Evolutionary conservation across 2,329 filamentous ascomycete genomes (phyloP).

Genomic region (Bipolaris oryzae): DNA sequence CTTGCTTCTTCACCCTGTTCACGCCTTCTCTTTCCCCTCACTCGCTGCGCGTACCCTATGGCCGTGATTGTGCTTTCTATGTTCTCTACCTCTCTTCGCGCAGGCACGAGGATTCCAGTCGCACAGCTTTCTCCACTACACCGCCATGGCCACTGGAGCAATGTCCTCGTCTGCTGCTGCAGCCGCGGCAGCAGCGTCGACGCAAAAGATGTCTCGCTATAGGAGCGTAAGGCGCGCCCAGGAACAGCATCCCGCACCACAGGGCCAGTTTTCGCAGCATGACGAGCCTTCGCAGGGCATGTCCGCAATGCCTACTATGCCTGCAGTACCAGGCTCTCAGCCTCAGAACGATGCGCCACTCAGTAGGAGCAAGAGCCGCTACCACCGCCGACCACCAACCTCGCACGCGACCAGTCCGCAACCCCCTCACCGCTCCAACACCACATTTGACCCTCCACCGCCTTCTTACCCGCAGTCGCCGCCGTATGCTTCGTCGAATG

Average conservation of each 20-base stretch:
- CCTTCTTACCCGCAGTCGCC: slow-evolving; percentile 17
- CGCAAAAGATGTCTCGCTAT: slow-evolving; percentile 62
- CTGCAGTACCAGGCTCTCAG: slow-evolving; percentile 32
- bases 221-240: slow-evolving; percentile 60
- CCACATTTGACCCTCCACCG: slow-evolving; percentile 22
- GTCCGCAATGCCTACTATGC: slow-evolving; percentile 31
- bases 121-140: slow-evolving; percentile 26
- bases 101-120: slow-evolving; percentile 31
- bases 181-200: slow-evolving; percentile 8
- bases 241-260: slow-evolving; percentile 34
- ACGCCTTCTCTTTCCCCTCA: slow-evolving; percentile 14
- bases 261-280: slow-evolving; percentile 14
- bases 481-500: slow-evolving; percentile 29
- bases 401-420: slow-evolving; percentile 35
- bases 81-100: slow-evolving; percentile 27
- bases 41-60: slow-evolving; percentile 15
- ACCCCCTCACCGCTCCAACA: slow-evolving; percentile 32
- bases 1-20: slow-evolving; percentile 12
- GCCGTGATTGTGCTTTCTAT: slow-evolving; percentile 9
- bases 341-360: slow-evolving; percentile 28
- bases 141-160: slow-evolving; percentile 44
- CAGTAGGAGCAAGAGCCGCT: slow-evolving; percentile 51
- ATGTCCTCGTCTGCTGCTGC: slow-evolving; percentile 25
- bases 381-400: slow-evolving; percentile 44
- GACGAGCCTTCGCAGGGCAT: slow-evolving; percentile 20